Base-by-base conservation (phyloP, 805 yeast genomes). In the Kuraishia molischiana region DNA sequence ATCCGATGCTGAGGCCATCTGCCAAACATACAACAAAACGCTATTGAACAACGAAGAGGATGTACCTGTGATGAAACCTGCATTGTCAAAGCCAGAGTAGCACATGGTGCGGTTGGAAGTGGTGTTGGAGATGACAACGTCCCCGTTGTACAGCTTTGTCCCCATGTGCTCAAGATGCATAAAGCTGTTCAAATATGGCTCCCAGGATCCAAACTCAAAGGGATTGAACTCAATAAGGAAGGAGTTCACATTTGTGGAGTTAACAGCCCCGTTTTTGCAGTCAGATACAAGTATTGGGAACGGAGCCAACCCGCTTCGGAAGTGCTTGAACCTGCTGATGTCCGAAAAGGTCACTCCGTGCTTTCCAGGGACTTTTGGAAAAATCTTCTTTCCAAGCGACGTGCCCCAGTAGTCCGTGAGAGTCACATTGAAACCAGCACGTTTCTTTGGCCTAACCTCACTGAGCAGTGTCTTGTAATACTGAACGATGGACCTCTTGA, bases 371-470 rank as follows among this genome's bases (percentile, higher is more conserved):
- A 50, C 37, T 19, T 49, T 48, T 0, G 69, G 65, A 36, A 73
- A 68, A 2, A 74, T 56, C 28, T 58, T 61, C 40, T 72, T 59
- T 3, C 74, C 60, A 26, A 79, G 56, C 0, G 83, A 84, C 42
- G 76, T 60, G 0, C 83, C 85, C 81, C 83, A 75, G 47, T 77
- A 78, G 48, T 79, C 85, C 0, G 84, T 78, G 31, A 79, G 62
- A 0, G 83, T 73, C 1, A 76, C 56, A 15, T 66, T 66, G 46
- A 70, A 74, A 0, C 84, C 84, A 3, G 65, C 60, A 13, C 54
- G 44, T 43, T 67, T 74, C 44, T 79, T 77, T 2, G 68, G 52
- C 28, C 72, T 56, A 1, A 77, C 77, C 41, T 72, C 77, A 11
- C 61, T 49, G 44, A 75, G 80, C n/a, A 79, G 51, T 14, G 61